phyloP scores from a whole-genome alignment of 441 rosid genomes.

The Adansonia gregorii region DNA sequence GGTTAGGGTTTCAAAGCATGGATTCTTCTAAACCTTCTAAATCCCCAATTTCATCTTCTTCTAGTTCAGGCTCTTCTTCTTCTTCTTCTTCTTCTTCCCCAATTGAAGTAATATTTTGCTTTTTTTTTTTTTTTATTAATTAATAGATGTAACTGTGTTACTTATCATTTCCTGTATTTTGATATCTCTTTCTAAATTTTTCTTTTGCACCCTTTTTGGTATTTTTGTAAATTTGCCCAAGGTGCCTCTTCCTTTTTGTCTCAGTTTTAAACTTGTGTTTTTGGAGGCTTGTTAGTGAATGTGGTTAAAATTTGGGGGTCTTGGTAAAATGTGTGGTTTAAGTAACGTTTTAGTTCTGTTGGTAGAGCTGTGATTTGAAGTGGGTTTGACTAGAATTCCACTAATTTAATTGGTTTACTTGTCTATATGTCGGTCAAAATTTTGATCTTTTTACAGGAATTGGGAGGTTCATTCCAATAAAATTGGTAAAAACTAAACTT shows the following conservation, averaged over 20 bases:
- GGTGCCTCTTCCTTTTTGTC: background rate
- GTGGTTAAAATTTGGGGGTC: background rate
- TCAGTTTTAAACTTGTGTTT: background rate
- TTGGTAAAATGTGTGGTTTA: background rate
- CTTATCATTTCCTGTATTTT: background rate
- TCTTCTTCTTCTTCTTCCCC: slow-evolving; percentile 26
- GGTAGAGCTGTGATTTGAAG: slow-evolving; percentile 1
- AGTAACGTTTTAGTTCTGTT: slow-evolving; percentile 2
- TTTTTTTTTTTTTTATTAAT: too few species aligned
- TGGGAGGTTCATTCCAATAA: too few species aligned
- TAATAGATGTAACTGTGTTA: background rate
- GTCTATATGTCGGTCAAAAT: background rate
- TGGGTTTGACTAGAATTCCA: background rate
- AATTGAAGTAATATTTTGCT: slow-evolving; percentile 40
- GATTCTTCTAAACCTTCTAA: slow-evolving; percentile 47
- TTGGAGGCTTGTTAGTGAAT: background rate
- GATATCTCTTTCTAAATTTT: too few species aligned
- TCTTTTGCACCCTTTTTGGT: background rate
- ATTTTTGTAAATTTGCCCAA: background rate
- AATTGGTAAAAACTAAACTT: background rate
- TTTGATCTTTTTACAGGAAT: background rate
- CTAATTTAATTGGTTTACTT: slow-evolving; percentile 1
- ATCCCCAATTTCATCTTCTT: slow-evolving; percentile 6
- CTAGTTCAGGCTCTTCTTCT: background rate
- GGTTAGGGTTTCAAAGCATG: slow-evolving; percentile 39